Conservation (phyloP, 2,329 filamentous ascomycete species). For the Plectosphaerella cucumerina region DNA sequence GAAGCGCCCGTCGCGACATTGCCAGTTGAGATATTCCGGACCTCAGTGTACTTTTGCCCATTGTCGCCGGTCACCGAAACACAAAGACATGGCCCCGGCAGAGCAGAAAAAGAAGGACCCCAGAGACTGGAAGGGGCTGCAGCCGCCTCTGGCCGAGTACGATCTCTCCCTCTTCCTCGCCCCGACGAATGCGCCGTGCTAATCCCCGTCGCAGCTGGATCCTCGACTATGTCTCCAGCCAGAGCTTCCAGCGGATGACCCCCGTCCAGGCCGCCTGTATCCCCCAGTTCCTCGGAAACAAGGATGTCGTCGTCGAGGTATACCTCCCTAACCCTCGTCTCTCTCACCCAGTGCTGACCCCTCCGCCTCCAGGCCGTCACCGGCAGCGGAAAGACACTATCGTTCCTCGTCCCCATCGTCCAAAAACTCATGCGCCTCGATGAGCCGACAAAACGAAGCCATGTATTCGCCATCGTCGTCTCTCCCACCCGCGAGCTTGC, state of each 20-base stretch:
- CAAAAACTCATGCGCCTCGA: constrained; percentile 77
- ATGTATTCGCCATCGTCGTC: constrained; percentile 86
- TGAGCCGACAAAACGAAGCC: constrained; percentile 81
- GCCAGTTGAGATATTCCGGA: too few species aligned
- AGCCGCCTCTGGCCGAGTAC: constrained; percentile 30
- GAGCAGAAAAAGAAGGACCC: constrained; percentile 37
- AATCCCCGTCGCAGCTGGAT: constrained; percentile 69
- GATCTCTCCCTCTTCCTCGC: neutral
- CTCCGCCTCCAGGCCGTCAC: constrained; percentile 63
- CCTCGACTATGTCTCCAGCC: constrained; percentile 74
- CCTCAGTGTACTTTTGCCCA: neutral
- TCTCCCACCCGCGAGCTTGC: constrained; percentile 92
- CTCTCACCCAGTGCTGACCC: constrained; percentile 8
- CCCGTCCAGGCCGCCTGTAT: constrained; percentile 93
- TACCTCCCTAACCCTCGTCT: neutral
- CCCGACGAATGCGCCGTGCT: neutral
- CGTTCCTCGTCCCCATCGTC: constrained; percentile 73
- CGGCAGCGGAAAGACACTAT: constrained; percentile 84
- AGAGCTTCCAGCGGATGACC: constrained; percentile 85
- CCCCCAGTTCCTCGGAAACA: constrained; percentile 82
- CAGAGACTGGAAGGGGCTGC: constrained; percentile 39
- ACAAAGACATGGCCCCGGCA: constrained; percentile 26
- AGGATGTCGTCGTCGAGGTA: constrained; percentile 87
- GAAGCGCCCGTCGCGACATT: neutral
- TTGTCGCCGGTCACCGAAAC: neutral